phyloP scores from a whole-genome alignment of 192 early-diverging fungal species.

The Piromyces sp. region DNA sequence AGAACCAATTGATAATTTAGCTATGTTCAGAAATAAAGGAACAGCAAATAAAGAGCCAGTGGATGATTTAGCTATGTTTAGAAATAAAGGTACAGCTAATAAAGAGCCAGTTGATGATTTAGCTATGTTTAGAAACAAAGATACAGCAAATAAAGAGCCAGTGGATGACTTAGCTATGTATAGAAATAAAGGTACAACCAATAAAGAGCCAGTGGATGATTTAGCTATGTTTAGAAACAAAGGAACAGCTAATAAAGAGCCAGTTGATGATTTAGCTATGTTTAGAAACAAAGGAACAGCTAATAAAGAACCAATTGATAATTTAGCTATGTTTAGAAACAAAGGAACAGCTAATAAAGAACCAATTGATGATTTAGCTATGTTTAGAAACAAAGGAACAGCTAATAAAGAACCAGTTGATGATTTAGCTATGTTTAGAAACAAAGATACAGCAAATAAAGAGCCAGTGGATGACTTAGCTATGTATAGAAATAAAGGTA shows the following conservation, averaged over 20 bases:
- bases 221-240: neutral
- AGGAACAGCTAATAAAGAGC: neutral
- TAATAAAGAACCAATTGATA: neutral
- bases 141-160: neutral
- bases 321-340: neutral
- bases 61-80: neutral
- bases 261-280: neutral
- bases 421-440: neutral
- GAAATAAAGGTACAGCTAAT: neutral
- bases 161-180: neutral
- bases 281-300: neutral
- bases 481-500: neutral
- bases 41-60: neutral
- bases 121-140: neutral
- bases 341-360: neutral
- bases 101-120: neutral
- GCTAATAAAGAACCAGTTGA: neutral
- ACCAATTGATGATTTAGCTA: neutral
- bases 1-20: neutral
- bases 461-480: neutral
- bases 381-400: neutral
- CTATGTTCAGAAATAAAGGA: neutral
- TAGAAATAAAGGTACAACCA: neutral
- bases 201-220: neutral
- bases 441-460: neutral